Conservation (phyloP, 164 flowering plant genomes). For the Vitis amurensis region DNA sequence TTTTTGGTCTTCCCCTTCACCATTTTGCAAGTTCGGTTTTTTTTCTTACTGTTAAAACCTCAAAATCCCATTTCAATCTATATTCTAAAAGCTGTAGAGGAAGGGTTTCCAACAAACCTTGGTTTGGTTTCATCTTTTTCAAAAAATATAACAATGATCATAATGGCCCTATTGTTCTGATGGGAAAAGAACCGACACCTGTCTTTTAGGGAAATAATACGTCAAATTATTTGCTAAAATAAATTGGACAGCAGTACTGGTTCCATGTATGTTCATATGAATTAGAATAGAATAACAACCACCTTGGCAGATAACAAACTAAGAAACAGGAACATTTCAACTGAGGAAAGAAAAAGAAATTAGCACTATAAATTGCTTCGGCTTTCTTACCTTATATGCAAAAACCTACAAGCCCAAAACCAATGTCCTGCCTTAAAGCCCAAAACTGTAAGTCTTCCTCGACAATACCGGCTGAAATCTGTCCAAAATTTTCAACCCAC, state of each 20-base stretch:
- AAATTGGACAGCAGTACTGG: no score
- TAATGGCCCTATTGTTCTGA: no score
- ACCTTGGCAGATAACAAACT: not conserved
- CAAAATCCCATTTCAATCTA: no score
- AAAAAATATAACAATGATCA: no score
- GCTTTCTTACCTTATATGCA: slow-evolving; percentile 37
- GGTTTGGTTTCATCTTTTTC: no score
- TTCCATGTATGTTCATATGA: not conserved
- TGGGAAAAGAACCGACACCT: no score
- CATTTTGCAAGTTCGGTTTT: not conserved
- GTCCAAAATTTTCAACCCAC: not conserved
- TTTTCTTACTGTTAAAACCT: not conserved
- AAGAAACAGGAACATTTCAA: no score
- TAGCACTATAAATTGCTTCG: slow-evolving; percentile 3
- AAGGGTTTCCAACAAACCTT: no score
- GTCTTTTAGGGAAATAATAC: no score
- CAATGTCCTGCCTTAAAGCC: not conserved
- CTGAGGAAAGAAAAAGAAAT: not conserved
- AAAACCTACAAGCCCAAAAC: not conserved
- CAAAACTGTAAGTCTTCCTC: not conserved
- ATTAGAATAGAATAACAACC: not conserved
- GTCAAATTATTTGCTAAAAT: no score
- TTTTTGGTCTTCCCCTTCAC: not conserved
- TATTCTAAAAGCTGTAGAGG: no score
- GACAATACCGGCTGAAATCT: not conserved